Evolutionary conservation across 2,329 filamentous ascomycete species (phyloP).

Genomic region (Cladosporium sp.): DNA sequence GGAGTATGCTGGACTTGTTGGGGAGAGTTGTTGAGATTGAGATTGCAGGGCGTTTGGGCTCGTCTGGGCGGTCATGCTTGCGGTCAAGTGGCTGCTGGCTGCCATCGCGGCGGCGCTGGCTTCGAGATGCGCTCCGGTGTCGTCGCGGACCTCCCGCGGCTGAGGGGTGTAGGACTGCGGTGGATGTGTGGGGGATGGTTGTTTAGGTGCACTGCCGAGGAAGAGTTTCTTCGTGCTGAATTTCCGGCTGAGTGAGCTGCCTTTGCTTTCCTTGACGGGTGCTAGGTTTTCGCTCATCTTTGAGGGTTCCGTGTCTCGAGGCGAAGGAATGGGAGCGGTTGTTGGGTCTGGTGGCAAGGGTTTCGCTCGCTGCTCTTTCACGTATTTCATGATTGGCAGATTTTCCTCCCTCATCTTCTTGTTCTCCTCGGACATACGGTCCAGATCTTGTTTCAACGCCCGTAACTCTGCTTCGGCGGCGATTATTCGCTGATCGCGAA

Average conservation of each 20-base stretch:
- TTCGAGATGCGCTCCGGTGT: slow-evolving; percentile 36
- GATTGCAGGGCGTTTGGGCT: slow-evolving; percentile 34
- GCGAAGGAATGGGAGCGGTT: slow-evolving; percentile 30
- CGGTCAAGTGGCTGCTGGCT: slow-evolving; percentile 48
- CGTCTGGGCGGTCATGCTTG: slow-evolving; percentile 42
- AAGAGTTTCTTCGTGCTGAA: slow-evolving; percentile 52
- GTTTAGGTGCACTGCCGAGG: slow-evolving; percentile 45
- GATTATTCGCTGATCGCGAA: slow-evolving; percentile 86
- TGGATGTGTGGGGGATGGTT: slow-evolving; percentile 48
- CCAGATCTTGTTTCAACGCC: slow-evolving; percentile 57
- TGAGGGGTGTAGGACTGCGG: slow-evolving; percentile 25
- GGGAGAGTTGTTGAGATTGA: slow-evolving; percentile 39
- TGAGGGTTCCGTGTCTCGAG: slow-evolving; percentile 26
- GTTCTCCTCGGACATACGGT: slow-evolving; percentile 69
- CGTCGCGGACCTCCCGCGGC: slow-evolving; percentile 29
- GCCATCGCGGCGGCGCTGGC: slow-evolving; percentile 49
- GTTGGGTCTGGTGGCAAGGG: slow-evolving; percentile 68
- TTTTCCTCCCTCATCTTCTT: slow-evolving; percentile 85
- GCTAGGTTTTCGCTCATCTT: slow-evolving; percentile 24
- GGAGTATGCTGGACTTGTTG: slow-evolving; percentile 47
- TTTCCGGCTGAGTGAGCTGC: slow-evolving; percentile 48
- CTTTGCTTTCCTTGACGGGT: slow-evolving; percentile 32
- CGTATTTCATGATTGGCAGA: slow-evolving; percentile 81
- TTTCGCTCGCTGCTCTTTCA: slow-evolving; percentile 84
- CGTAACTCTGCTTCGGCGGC: slow-evolving; percentile 79